Conservation (phyloP, 169 alveolate genomes). For the Plasmodium knowlesi region DNA sequence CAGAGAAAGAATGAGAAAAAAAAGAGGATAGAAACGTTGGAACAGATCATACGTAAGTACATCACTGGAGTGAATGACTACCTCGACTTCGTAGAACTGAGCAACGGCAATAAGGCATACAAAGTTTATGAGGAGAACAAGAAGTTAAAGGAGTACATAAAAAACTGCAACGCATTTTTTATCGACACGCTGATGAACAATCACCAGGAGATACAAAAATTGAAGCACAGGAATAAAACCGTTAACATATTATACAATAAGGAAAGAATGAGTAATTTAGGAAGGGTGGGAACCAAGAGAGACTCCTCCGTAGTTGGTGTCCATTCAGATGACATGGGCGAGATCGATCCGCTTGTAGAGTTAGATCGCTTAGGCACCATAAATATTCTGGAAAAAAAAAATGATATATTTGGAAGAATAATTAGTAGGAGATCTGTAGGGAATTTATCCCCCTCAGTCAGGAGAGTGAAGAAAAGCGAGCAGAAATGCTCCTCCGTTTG, state of each 20-base stretch:
- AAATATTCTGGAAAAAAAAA: background rate
- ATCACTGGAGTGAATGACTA: conserved; percentile 36
- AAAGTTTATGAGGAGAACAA: conserved; percentile 57
- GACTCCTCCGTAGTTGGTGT: background rate
- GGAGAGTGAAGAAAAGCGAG: background rate
- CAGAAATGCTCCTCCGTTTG: background rate
- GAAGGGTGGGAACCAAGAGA: background rate
- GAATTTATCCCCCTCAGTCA: background rate
- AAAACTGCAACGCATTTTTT: conserved; percentile 27
- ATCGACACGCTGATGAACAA: conserved; percentile 8
- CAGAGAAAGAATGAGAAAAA: background rate
- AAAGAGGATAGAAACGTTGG: background rate
- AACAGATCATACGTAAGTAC: conserved; percentile 35
- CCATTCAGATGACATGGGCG: background rate
- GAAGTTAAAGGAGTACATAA: conserved; percentile 43
- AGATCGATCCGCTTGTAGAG: background rate
- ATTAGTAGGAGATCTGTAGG: background rate
- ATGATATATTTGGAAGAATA: background rate
- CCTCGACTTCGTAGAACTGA: conserved; percentile 24
- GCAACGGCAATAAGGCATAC: conserved; percentile 25
- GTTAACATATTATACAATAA: conserved; percentile 45
- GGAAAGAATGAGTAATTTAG: conserved; percentile 21
- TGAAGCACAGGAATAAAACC: conserved; percentile 49
- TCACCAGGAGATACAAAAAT: conserved; percentile 34
- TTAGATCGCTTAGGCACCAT: background rate